Percentiles rank a stretch among this genome's conserved stretches.
These are phyloP conservation scores for Nepenthes alata DNA, from an alignment of 179 eudicot genomes.

Conservation along the genomic window DNA sequence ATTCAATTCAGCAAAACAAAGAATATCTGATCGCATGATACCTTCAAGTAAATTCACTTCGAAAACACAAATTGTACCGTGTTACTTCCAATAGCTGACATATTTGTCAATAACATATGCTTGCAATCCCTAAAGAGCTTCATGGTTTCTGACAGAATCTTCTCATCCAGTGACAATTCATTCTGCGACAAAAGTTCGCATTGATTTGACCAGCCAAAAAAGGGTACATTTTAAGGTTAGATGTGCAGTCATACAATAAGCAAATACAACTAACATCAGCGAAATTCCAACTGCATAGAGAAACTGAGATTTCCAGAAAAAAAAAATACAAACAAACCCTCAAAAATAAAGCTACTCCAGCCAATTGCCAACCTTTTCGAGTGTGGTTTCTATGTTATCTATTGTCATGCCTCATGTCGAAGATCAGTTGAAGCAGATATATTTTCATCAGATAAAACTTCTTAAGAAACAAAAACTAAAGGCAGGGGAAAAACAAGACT, in stretches of 20 bases:
- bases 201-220: background rate
- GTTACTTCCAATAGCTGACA: slow-evolving; percentile 46
- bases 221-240: background rate
- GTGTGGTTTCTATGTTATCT: too few relatives aligned
- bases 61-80: slow-evolving; percentile 25
- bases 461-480: background rate
- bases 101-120: slow-evolving; percentile 33
- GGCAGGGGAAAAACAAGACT: background rate
- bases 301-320: too few relatives aligned
- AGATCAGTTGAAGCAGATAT: background rate
- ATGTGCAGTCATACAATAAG: background rate
- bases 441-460: background rate
- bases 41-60: background rate
- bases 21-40: background rate
- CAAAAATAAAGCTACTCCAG: too few relatives aligned
- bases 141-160: slow-evolving; percentile 31
- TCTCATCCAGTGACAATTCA: slow-evolving; percentile 40
- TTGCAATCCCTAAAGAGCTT: slow-evolving; percentile 51
- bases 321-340: too few relatives aligned
- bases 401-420: too few relatives aligned
- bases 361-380: too few relatives aligned
- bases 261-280: too few relatives aligned
- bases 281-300: too few relatives aligned
- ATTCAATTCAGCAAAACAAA: background rate
- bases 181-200: slow-evolving; percentile 19